Percentiles rank a stretch among this genome's conserved stretches.
Conservation (phyloP, 805 yeast genomes). For the Candida pini region DNA sequence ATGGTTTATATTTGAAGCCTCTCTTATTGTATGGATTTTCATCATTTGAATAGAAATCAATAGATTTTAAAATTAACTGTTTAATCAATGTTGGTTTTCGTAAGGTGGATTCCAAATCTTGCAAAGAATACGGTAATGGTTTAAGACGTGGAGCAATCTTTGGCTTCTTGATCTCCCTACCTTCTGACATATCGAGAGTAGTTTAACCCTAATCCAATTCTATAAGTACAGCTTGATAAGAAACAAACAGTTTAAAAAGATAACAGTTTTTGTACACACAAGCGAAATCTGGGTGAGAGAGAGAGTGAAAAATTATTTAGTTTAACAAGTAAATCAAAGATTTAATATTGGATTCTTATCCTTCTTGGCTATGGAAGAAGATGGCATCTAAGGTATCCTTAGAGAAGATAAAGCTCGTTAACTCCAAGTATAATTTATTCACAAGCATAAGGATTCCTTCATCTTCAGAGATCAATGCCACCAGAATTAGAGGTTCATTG, state of each 20-base stretch:
- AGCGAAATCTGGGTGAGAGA: neutral
- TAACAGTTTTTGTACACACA: too few relatives aligned
- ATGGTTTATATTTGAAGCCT: conserved; percentile 76
- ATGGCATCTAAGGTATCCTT: conserved; percentile 2
- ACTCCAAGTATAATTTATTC: conserved; percentile 31
- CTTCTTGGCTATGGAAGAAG: neutral
- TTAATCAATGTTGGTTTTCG: conserved; percentile 17
- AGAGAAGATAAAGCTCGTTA: conserved; percentile 7
- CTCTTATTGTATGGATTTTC: conserved; percentile 77
- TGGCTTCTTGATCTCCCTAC: conserved; percentile 2
- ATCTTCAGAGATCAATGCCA: conserved; percentile 2
- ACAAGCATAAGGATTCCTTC: conserved; percentile 29
- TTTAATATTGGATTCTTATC: too few relatives aligned
- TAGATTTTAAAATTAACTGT: conserved; percentile 6
- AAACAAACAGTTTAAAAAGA: too few relatives aligned
- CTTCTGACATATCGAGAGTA: neutral
- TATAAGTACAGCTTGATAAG: too few relatives aligned
- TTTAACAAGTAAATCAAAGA: too few relatives aligned
- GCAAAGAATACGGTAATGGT: conserved; percentile 29
- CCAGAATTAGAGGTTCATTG: conserved; percentile 14
- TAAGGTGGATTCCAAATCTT: conserved; percentile 20
- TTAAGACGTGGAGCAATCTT: conserved; percentile 27
- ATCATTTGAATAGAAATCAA: conserved; percentile 44
- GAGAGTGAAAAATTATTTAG: too few relatives aligned
- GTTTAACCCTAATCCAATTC: neutral